Base-by-base conservation (phyloP, 768 basidiomycete species). In the Mycena vitilis region DNA sequence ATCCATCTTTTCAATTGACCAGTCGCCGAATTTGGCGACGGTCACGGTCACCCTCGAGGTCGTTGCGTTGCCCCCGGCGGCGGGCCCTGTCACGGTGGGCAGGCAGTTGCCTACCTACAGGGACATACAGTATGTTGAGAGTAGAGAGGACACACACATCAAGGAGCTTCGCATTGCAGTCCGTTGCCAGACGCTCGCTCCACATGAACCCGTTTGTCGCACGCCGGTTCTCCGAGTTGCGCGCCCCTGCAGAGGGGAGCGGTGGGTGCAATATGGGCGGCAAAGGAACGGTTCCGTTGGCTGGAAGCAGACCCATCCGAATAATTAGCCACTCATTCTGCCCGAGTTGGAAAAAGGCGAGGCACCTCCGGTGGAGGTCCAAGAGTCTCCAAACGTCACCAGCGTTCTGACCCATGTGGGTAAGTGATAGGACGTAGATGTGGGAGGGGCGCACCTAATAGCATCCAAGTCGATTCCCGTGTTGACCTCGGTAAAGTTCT, bases 201-300 rank as follows among this genome's bases (percentile, higher is more conserved):
- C 78, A 79, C 42, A 79, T 71, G 66, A 76, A 79, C 0, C 78
- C 78, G 65, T 80, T 78, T 13, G 73, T 4, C 2, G 40, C 78
- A 42, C 78, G 67, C 23, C 78, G 69, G 55, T 78, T 78, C 37
- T 74, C 71, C 4, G 73, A 77, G 48, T 72, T 62, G 7, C 72
- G 72, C 22, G 78, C 70, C 16, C 78, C 78, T 8, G 78, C 78
- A 25, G 78, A 78, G n/a, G 78, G 78, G 9, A 72, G 74, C 0
- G 78, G 78, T 5, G 78, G 78, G 71, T 75, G 77, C 48, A 79
- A 16, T 22, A 78, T 76, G 2, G 78, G 78, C 34, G 78, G 78
- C 11, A 78, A 69, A 4, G 78, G 78, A 4, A 79, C 73, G 6
- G 77, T 76, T 9, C 78, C 78, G 61, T 79, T 78, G 15, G 78